Percentiles rank a stretch among this genome's conserved stretches.
These are phyloP conservation scores for Chalciporus piperatus DNA, from an alignment of 768 basidiomycete genomes.

Conservation along the genomic window DNA sequence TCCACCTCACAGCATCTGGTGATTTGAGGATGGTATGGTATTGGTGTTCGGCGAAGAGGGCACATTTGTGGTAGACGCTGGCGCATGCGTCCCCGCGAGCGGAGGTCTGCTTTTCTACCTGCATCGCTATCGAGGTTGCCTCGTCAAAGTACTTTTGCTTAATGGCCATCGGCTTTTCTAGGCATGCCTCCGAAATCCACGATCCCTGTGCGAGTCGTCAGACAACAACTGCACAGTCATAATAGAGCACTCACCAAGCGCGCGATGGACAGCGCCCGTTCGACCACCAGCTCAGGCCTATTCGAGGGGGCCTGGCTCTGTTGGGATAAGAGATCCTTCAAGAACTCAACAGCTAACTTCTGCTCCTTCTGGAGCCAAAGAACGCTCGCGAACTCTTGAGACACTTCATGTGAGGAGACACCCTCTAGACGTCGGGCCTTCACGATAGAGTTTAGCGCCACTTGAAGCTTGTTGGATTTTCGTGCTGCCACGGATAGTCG, in stretches of 20 bases:
- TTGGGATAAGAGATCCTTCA: slow-evolving; percentile 41
- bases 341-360: slow-evolving; percentile 71
- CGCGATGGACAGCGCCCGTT: slow-evolving; percentile 51
- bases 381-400: slow-evolving; percentile 84
- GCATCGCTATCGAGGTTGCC: slow-evolving; percentile 42
- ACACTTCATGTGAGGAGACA: slow-evolving; percentile 48
- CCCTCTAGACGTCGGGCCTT: slow-evolving; percentile 64
- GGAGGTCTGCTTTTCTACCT: slow-evolving; percentile 21
- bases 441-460: slow-evolving; percentile 83
- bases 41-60: slow-evolving; percentile 86
- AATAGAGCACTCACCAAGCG: slow-evolving; percentile 51
- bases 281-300: slow-evolving; percentile 15
- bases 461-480: slow-evolving; percentile 62
- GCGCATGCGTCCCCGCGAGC: slow-evolving; percentile 38
- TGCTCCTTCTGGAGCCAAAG: slow-evolving; percentile 89
- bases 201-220: slow-evolving; percentile 56
- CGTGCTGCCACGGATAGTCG: slow-evolving; percentile 72
- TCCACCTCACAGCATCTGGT: slow-evolving; percentile 66
- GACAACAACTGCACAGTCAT: neutral
- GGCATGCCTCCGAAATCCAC: slow-evolving; percentile 86
- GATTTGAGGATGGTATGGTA: slow-evolving; percentile 70
- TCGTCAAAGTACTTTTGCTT: slow-evolving; percentile 65
- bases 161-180: slow-evolving; percentile 76
- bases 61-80: slow-evolving; percentile 75
- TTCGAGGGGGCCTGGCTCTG: slow-evolving; percentile 10